Base-by-base conservation (phyloP, 768 basidiomycete genomes). In the Cystoderma amianthinum region DNA sequence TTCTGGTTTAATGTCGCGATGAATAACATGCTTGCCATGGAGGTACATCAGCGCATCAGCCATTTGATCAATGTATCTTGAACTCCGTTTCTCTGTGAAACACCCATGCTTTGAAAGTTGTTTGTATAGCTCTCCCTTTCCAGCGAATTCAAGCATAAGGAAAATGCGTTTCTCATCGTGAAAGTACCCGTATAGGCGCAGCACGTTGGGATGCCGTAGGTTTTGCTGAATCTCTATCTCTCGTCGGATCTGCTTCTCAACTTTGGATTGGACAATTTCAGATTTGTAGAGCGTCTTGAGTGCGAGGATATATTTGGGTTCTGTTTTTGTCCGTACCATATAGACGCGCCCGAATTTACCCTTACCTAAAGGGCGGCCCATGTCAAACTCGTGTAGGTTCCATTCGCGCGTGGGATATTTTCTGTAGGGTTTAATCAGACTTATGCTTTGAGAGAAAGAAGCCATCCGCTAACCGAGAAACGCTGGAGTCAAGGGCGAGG, bases 141-240 rank as follows among this genome's bases (percentile, higher is more conserved):
- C 93, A 0, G 94, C 95, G 57, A 96, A 98, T 57, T 99, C 96
- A 52, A 98, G 80, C 83, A 98, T 95, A 44, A 98, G 74, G 64
- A 97, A 97, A 51, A 99, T 96, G 17, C 95, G 85, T 57, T 95
- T 94, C 58, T 88, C 82, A 60, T 99, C 96, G 66, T 98, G 93
- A 69, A 98, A 98, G 69, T 92, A 97, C 23, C 95, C 94, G 50
- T 97, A 95, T 7, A 98, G 72, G 6, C 95, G 82, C 9, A 99
- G 73, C 52, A 98, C 82, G 59, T 98, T 83, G 1, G 95, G 95
- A 59, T 98, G 95, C 39, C 95, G 78, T 32, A 97, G 75, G 63
- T 97, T 94, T 56, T 90, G 87, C 52, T 97, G 95, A 44, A 99
- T 98, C 60, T 98, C 96, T 52, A 99, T 98, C 62, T 99, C 96